Evolutionary conservation across 108 stramenopile species (phyloP), one percentile per base, ranked within the genome.

Genomic region (Nitzschia inconspicua): DNA sequence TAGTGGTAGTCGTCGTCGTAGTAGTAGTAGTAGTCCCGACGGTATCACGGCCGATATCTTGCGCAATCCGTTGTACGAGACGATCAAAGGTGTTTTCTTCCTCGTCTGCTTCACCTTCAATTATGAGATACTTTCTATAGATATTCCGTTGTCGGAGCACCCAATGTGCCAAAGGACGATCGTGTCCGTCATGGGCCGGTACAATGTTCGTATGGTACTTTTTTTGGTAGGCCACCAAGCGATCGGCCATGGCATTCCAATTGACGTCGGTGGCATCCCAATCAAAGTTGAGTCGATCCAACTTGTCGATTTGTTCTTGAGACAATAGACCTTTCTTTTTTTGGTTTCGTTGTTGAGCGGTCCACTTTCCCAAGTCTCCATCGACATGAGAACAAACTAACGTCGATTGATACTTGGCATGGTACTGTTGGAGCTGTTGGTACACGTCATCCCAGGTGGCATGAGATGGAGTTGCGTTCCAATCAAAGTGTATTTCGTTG

Each of bases 211-310:
- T 46, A 44, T 46, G 30, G n/a, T 60, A 9, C 22, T 60, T 60
- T 8, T 40, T 24, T 46, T 46, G 44, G 30, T 60, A 60, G 4
- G 44, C 44, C 6, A 41, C 43, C 2, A 60, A 30, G 1, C 58
- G 58, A 19, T 60, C 43, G 25, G 32, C 16, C 58, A 60, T 60
- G 18, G 58, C 29, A 31, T 44, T 46, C 58, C 58, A 60, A 37
- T 36, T 36, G 20, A 54, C 16, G 19, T 54, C 53, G 34, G 31
- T 54, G 13, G 53, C 34, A 20, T 54, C 29, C 31, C 31, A 54
- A 36, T 54, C 53, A 32, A 54, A 54, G 20, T 34, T 20, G 24
- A 54, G 26, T 19, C 9, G 4, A n/a, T 54, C 24, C 2, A 54
- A 28, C 20, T 54, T 54, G 13, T 19, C 20, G 11, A 54, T 54